Evolutionary conservation across 2,329 filamentous ascomycete species (phyloP), one percentile per base, ranked within the genome.

Genomic region (Dactylonectria estremocensis): DNA sequence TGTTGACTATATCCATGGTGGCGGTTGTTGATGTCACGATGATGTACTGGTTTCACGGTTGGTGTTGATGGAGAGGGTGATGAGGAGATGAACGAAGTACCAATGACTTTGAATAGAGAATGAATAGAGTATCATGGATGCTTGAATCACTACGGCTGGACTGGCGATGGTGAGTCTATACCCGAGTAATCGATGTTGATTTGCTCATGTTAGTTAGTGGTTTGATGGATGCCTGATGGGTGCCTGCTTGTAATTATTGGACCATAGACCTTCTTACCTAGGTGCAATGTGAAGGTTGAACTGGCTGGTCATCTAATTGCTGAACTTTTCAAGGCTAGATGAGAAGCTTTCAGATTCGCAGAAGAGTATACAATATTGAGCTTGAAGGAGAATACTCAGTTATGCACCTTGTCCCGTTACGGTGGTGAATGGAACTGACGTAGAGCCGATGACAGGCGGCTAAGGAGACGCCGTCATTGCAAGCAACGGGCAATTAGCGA

Each of bases 1-100:
- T 60, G 35, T 67, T 61, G 53, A 69, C 40, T 18, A 67, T 35
- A 1, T 67, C 64, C 58, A 67, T 52, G 18, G 14, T 50, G n/a
- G 24, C 18, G 22, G 24, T 6, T n/a, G 16, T 24, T 24, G 13
- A 22, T 35, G 53, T 35, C 20, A 56, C 13, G 3, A 43, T 56
- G 13, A 22, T 35, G 33, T 35, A 13, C 40, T 3, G 7, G 24
- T 56, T 9, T 56, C 33, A 40, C 31, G 33, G 14, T 14, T 10
- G 31, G 33, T 28, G 43, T 28, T 28, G 24, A 20, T 31, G 28
- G 28, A 20, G n/a, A 18, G 14, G 28, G 11, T 46, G 18, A 46
- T 4, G 45, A 22, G 18, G 28, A 18, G 3, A n/a, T 20, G 28
- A 4, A 33, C n/a, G n/a, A n/a, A n/a, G n/a, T n/a, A n/a, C 5